Percentiles rank a stretch among this genome's conserved stretches.
These are phyloP conservation scores for Tylopilus sp. DNA, from an alignment of 1,284 basidiomycete species.

Conservation along the genomic window DNA sequence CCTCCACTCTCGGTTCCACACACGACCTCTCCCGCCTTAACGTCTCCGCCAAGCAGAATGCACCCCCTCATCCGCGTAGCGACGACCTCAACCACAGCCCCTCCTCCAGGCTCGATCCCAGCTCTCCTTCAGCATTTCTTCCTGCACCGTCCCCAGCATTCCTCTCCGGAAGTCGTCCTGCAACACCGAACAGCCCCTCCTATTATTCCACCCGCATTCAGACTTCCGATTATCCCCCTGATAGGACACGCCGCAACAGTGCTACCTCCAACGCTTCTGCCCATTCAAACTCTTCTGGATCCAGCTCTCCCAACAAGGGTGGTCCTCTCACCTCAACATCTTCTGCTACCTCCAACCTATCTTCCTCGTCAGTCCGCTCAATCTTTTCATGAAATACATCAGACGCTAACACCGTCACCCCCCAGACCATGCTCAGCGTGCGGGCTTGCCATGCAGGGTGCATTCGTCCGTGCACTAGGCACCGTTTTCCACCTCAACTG, in stretches of 20 bases:
- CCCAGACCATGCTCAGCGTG: conserved; percentile 68
- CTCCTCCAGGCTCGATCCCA: conserved; percentile 23
- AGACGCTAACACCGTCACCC: conserved; percentile 14
- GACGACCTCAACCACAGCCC: conserved; percentile 65
- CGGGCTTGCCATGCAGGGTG: conserved; percentile 80
- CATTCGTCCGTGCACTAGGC: conserved; percentile 93
- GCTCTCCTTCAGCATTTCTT: conserved; percentile 26
- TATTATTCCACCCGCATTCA: conserved; percentile 44
- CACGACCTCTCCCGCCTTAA: conserved; percentile 53
- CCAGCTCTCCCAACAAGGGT: conserved; percentile 39
- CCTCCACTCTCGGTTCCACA: conserved; percentile 53
- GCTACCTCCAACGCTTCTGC: conserved; percentile 48
- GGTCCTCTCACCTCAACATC: conserved; percentile 46
- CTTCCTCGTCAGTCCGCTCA: conserved; percentile 42
- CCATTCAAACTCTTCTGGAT: conserved; percentile 44
- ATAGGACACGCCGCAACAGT: conserved; percentile 42
- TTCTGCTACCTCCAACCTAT: conserved; percentile 42
- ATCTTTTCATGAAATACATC: conserved; percentile 15
- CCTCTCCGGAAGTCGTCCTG: conserved; percentile 48
- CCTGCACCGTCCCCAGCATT: conserved; percentile 50
- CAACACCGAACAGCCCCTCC: conserved; percentile 48
- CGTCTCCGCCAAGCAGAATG: conserved; percentile 36
- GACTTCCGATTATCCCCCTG: conserved; percentile 49
- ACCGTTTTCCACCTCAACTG: conserved; percentile 95
- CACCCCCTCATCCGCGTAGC: conserved; percentile 50